Conservation (phyloP, 2,329 filamentous ascomycete genomes). For the Fusarium sp. region DNA sequence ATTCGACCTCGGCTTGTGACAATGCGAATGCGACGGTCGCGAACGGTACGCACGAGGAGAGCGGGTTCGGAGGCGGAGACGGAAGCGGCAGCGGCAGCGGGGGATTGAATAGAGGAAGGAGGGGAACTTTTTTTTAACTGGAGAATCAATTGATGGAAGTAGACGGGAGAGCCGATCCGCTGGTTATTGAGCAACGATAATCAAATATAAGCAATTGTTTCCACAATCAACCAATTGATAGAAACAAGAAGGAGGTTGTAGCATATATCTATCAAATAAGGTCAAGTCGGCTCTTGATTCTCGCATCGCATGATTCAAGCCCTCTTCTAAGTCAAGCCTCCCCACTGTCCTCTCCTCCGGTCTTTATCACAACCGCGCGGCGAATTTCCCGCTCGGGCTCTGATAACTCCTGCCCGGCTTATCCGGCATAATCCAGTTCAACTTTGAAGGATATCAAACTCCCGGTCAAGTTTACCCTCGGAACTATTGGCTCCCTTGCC, state of each 20-base stretch:
- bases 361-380: slow-evolving; percentile 43
- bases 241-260: neutral
- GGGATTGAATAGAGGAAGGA: slow-evolving; percentile 18
- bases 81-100: slow-evolving; percentile 31
- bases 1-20: slow-evolving; percentile 37
- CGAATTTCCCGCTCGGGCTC: slow-evolving; percentile 39
- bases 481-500: slow-evolving; percentile 3
- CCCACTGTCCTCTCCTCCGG: slow-evolving; percentile 29
- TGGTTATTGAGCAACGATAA: slow-evolving; percentile 13
- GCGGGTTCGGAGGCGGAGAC: slow-evolving; percentile 40
- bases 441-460: slow-evolving; percentile 1
- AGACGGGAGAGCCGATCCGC: slow-evolving; percentile 6
- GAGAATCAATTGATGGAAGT: slow-evolving; percentile 4
- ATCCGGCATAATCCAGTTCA: slow-evolving; percentile 31
- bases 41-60: slow-evolving; percentile 35
- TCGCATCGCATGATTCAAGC: slow-evolving; percentile 43
- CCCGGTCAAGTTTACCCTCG: slow-evolving; percentile 19
- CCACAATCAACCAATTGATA: neutral
- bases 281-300: slow-evolving; percentile 4
- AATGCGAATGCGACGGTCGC: slow-evolving; percentile 32
- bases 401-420: slow-evolving; percentile 29
- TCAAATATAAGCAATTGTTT: neutral
- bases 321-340: slow-evolving; percentile 20
- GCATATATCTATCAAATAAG: slow-evolving; percentile 1
- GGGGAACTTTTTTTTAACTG: slow-evolving; percentile 26